These are phyloP conservation scores for Pseudophaeomoniella oleicola DNA, from an alignment of 2,329 filamentous ascomycete genomes.

Conservation along the genomic window DNA sequence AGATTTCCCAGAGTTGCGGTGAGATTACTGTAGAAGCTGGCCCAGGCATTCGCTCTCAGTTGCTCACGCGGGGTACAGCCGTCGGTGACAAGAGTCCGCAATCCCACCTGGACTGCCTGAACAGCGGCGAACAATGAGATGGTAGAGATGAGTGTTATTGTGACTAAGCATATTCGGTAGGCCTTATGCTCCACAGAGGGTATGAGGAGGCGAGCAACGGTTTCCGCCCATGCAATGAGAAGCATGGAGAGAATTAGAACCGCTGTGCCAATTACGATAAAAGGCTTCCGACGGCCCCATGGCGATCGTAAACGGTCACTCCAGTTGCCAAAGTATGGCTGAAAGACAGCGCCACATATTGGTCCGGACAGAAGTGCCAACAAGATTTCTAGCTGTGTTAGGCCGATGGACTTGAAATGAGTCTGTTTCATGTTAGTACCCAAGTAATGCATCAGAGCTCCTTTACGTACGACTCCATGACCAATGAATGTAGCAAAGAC, in stretches of 20 bases:
- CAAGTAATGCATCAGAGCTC: too few relatives aligned
- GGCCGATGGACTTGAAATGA: not conserved
- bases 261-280: not conserved
- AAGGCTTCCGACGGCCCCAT: conserved; percentile 1
- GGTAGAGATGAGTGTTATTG: not conserved
- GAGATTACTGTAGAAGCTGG: conserved; percentile 63
- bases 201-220: not conserved
- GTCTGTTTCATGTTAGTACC: too few relatives aligned
- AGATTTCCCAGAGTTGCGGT: conserved; percentile 87
- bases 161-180: not conserved
- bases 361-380: not conserved
- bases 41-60: conserved; percentile 1
- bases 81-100: conserved; percentile 1
- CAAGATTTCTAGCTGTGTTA: not conserved
- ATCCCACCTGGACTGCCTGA: conserved; percentile 1
- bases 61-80: not conserved
- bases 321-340: conserved; percentile 1
- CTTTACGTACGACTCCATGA: too few relatives aligned
- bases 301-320: not conserved
- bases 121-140: not conserved
- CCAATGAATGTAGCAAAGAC: too few relatives aligned
- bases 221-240: not conserved
- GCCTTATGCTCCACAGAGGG: too few relatives aligned
- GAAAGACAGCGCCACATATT: conserved; percentile 1
- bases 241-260: not conserved